phyloP scores from a whole-genome alignment of 257 asterid species.

The Solanum infundibuliforme region DNA sequence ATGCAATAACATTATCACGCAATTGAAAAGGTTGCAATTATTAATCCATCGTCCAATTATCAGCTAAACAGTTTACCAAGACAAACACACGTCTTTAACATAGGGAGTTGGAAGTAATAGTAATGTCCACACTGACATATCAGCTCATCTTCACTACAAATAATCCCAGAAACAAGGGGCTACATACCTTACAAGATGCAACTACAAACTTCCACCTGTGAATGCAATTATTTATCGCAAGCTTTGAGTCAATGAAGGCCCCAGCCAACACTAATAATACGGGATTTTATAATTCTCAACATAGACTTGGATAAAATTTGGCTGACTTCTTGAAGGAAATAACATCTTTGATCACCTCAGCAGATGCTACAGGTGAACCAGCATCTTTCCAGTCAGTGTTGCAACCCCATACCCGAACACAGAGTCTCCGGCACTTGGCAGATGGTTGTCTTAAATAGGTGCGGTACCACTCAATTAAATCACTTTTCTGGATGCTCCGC shows the following conservation, averaged over 20 bases:
- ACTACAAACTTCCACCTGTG: background rate
- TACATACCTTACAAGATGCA: background rate
- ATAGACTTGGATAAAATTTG: slow-evolving; percentile 56
- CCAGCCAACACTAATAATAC: background rate
- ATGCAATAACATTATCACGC: too few species aligned
- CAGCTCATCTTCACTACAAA: background rate
- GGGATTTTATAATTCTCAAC: slow-evolving; percentile 14
- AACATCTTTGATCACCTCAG: slow-evolving; percentile 43
- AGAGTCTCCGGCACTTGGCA: slow-evolving; percentile 85
- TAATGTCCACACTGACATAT: background rate
- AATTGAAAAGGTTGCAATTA: background rate
- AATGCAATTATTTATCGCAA: background rate
- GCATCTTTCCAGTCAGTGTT: slow-evolving; percentile 38
- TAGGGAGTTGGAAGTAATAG: background rate
- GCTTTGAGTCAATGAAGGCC: background rate
- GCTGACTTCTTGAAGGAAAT: slow-evolving; percentile 49
- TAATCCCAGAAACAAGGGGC: background rate
- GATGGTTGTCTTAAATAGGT: slow-evolving; percentile 64
- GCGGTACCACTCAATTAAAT: slow-evolving; percentile 59
- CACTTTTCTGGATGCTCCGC: slow-evolving; percentile 38
- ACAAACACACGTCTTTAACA: background rate
- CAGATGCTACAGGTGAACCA: slow-evolving; percentile 22
- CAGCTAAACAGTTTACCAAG: background rate
- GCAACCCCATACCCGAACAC: slow-evolving; percentile 89
- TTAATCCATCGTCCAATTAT: background rate